phyloP scores from a whole-genome alignment of 2,329 filamentous ascomycete genomes.

The Cercospora sesami region DNA sequence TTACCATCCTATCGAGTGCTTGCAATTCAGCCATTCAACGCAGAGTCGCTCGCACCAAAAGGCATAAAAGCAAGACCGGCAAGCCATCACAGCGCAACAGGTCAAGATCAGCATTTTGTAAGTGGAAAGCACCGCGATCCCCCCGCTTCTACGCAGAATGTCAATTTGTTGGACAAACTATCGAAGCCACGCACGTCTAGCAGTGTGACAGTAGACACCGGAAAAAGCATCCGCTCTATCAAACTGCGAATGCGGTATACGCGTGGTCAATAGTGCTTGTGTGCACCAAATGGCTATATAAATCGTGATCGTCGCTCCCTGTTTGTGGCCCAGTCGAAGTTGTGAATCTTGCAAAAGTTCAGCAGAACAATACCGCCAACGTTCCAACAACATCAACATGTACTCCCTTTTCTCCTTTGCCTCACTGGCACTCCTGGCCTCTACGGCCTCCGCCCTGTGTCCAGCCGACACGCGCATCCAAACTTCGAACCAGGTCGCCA shows the following conservation, averaged over 20 bases:
- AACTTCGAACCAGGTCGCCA: slow-evolving; percentile 5
- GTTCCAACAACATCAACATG: background rate
- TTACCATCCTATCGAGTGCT: background rate
- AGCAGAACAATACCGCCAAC: background rate
- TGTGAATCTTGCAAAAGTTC: background rate
- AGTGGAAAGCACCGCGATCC: background rate
- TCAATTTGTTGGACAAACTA: background rate
- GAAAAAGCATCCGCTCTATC: background rate
- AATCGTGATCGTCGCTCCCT: background rate
- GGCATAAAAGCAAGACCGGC: background rate
- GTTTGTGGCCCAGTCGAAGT: background rate
- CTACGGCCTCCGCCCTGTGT: background rate
- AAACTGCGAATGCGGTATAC: background rate
- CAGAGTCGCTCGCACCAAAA: background rate
- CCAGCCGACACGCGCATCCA: slow-evolving; percentile 9
- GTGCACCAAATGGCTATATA: background rate
- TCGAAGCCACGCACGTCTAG: background rate
- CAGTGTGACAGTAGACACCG: background rate
- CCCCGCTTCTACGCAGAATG: background rate
- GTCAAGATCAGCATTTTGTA: background rate
- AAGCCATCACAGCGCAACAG: background rate
- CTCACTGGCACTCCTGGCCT: background rate
- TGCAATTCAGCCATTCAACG: background rate
- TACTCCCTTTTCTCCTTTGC: background rate
- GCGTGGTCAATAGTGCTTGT: background rate